Evolutionary conservation across 495 filamentous ascomycete species (phyloP).

Genomic region (Acidomyces sp.): DNA sequence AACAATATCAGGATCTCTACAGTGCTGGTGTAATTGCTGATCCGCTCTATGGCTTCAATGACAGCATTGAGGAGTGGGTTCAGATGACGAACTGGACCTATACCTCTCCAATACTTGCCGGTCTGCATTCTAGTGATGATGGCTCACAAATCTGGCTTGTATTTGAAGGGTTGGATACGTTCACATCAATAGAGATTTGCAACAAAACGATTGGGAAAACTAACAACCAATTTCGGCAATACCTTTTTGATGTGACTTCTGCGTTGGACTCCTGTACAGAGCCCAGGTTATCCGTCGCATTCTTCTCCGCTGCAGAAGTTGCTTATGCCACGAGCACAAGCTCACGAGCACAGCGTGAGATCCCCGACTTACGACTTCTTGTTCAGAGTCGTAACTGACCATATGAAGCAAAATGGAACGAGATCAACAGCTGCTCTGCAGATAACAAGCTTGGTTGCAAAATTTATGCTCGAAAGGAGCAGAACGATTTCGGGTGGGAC

Average conservation of each 20-base stretch:
- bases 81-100: conserved; percentile 51
- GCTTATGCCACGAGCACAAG: conserved; percentile 43
- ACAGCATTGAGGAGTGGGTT: conserved; percentile 51
- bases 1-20: conserved; percentile 48
- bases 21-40: conserved; percentile 31
- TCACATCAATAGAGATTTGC: conserved; percentile 51
- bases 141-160: conserved; percentile 24
- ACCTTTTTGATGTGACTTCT: conserved; percentile 48
- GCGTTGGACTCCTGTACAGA: conserved; percentile 36
- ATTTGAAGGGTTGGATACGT: conserved; percentile 57
- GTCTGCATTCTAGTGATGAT: conserved; percentile 34
- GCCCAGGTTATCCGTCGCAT: conserved; percentile 38
- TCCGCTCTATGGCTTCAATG: conserved; percentile 42
- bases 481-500: conserved; percentile 61
- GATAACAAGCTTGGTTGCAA: conserved; percentile 33
- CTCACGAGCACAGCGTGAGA: conserved; percentile 35
- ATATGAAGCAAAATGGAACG: too few relatives aligned
- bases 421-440: too few relatives aligned
- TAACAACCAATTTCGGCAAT: conserved; percentile 62
- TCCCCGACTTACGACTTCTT: conserved; percentile 22
- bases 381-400: too few relatives aligned
- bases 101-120: conserved; percentile 36
- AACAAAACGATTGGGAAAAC: conserved; percentile 47
- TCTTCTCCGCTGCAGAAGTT: conserved; percentile 43
- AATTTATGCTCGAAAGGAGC: conserved; percentile 53